phyloP scores from a whole-genome alignment of 2,329 filamentous ascomycete species.

The Cordyceps fumosorosea region DNA sequence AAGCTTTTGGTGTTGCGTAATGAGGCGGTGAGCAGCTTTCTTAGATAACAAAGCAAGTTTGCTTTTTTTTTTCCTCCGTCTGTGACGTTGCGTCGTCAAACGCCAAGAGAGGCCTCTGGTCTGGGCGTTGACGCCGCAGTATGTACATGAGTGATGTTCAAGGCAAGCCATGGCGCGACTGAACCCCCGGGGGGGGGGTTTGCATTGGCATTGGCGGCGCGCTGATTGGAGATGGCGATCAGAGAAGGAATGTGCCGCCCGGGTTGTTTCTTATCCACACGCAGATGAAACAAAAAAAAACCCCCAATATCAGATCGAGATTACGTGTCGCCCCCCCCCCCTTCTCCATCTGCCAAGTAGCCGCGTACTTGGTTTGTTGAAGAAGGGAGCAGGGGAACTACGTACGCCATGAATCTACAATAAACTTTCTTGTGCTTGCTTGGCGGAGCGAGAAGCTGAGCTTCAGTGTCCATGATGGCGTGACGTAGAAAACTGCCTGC shows the following conservation, averaged over 20 bases:
- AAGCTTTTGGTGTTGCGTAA: no score
- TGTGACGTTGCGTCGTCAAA: background rate
- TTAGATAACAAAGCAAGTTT: no score
- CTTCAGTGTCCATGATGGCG: background rate
- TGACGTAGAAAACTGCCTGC: background rate
- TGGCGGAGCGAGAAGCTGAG: background rate
- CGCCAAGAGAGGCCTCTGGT: background rate
- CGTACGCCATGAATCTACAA: no score
- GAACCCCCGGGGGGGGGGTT: no score
- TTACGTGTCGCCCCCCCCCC: background rate
- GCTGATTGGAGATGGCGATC: background rate
- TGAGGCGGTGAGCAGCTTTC: no score
- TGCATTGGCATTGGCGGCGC: background rate
- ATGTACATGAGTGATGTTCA: background rate
- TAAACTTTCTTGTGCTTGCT: background rate
- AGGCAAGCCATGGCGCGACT: background rate
- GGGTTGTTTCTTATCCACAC: background rate
- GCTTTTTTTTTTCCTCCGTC: background rate
- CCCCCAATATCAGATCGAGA: background rate
- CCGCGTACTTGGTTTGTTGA: no score
- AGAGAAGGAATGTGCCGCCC: background rate
- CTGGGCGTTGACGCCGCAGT: background rate
- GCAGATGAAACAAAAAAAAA: background rate
- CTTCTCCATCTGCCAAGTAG: no score
- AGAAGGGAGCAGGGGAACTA: no score